phyloP scores from a whole-genome alignment of 345 rosid species.

The Boechera stricta region DNA sequence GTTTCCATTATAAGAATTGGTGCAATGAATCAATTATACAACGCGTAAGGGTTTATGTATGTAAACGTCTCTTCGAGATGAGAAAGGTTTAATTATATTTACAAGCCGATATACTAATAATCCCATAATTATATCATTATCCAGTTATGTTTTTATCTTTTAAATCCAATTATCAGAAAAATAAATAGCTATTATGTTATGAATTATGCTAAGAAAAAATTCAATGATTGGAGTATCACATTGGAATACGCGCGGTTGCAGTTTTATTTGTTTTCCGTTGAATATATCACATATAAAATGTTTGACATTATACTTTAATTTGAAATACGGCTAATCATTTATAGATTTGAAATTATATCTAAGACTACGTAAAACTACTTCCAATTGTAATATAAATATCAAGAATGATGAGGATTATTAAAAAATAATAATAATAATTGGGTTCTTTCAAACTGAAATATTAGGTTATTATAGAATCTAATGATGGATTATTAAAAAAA shows the following conservation, averaged over 20 bases:
- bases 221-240: slow-evolving; percentile 29
- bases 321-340: slow-evolving; percentile 32
- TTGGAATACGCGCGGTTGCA: slow-evolving; percentile 18
- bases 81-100: background rate
- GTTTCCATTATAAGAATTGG: slow-evolving; percentile 5
- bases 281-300: background rate
- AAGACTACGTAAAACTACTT: slow-evolving; percentile 24
- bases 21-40: slow-evolving; percentile 1
- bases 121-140: background rate
- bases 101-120: background rate
- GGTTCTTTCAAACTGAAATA: slow-evolving; percentile 19
- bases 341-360: background rate
- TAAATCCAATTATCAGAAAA: background rate
- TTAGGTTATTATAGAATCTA: slow-evolving; percentile 27
- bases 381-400: slow-evolving; percentile 23
- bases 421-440: background rate
- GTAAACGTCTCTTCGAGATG: slow-evolving; percentile 27
- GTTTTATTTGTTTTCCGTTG: slow-evolving; percentile 17
- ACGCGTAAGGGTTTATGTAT: slow-evolving; percentile 10
- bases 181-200: background rate
- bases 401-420: background rate
- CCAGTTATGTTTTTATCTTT: background rate
- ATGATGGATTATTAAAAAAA: background rate
- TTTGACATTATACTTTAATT: slow-evolving; percentile 26
- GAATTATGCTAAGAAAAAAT: slow-evolving; percentile 16